Conservation (phyloP, 2,329 filamentous ascomycete genomes). For the Remersonia thermophila region DNA sequence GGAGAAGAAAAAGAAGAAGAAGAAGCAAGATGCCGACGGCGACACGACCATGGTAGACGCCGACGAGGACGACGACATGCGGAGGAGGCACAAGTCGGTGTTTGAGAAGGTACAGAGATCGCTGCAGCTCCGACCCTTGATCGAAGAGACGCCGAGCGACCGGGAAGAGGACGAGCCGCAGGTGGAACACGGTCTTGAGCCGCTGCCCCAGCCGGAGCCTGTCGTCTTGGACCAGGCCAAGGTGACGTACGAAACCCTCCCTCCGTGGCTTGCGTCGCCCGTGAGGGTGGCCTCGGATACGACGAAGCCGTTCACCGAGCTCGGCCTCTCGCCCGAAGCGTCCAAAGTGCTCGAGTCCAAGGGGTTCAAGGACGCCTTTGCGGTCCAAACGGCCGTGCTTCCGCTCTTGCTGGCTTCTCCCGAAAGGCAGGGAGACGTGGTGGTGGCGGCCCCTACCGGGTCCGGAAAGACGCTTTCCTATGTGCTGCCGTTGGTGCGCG, state of each 20-base stretch:
- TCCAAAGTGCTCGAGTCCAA: slow-evolving; percentile 52
- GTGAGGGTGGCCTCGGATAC: slow-evolving; percentile 52
- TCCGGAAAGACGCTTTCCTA: slow-evolving; percentile 95
- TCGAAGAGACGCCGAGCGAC: slow-evolving; percentile 22
- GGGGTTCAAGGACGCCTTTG: slow-evolving; percentile 59
- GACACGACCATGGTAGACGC: slow-evolving; percentile 15
- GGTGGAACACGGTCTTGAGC: slow-evolving; percentile 57
- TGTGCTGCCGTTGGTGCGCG: slow-evolving; percentile 70
- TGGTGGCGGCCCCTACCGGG: slow-evolving; percentile 85
- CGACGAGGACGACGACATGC: slow-evolving; percentile 17
- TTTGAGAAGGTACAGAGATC: slow-evolving; percentile 45
- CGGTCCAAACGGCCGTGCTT: slow-evolving; percentile 68
- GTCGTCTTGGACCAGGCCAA: slow-evolving; percentile 43
- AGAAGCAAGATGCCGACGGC: slow-evolving; percentile 17
- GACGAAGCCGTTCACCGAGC: slow-evolving; percentile 45
- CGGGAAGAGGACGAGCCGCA: slow-evolving; percentile 19
- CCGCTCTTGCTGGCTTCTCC: slow-evolving; percentile 62
- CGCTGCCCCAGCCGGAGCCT: slow-evolving; percentile 65
- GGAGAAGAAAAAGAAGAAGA: slow-evolving; percentile 19
- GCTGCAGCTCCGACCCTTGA: slow-evolving; percentile 23
- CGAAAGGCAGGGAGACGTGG: slow-evolving; percentile 60
- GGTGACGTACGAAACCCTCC: slow-evolving; percentile 65
- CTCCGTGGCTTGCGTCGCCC: slow-evolving; percentile 67
- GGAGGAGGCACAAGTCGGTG: slow-evolving; percentile 34
- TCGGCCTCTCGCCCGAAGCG: slow-evolving; percentile 51